Base-by-base conservation (phyloP, 1,284 basidiomycete species). In the Boletellus dicymbophilus region DNA sequence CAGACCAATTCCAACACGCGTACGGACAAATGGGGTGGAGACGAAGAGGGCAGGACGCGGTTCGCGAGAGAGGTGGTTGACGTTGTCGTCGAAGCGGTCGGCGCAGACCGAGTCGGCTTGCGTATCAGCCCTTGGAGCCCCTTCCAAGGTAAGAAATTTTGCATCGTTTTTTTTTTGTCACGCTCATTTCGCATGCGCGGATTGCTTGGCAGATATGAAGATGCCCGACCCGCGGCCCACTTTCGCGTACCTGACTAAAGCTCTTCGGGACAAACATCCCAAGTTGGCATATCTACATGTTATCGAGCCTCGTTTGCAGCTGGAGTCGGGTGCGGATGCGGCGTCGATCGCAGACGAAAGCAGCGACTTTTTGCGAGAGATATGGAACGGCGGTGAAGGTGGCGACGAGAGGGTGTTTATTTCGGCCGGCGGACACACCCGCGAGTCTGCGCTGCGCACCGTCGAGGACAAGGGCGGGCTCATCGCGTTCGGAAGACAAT, bases 251-350 rank as follows among this genome's bases (percentile, higher is more conserved):
- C 53, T 79, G 5, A 65, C 71, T 1, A 54, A 60, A 4, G 57
- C 70, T 18, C 58, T 79, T n/a, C 65, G 64, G 46, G 46, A 70
- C 37, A 57, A 65, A 6, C 48, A 57, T 16, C 48, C 58, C 0
- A 69, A 72, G n/a, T 65, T 86, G 21, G 18, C 82, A 3, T 86
- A 82, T 59, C 52, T 86, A 20, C 84, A 87, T 62, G 66, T 77
- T 33, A 64, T 80, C 23, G 82, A 84, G 57, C 70, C 78, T 4
- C 67, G 74, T 11, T 57, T 70, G 13, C 48, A 49, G 22, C 41
- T 39, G 16, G 37, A 39, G 6, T 25, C 26, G 15, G 37, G 37
- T n/a, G 23, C 26, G 1, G 54, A 63, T 9, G 8, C 6, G 7
- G 37, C 45, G 1, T n/a, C 36, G 3, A 6, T 9, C 2, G 10